Conservation (phyloP, 768 basidiomycete species). For the Boletus sp. region DNA sequence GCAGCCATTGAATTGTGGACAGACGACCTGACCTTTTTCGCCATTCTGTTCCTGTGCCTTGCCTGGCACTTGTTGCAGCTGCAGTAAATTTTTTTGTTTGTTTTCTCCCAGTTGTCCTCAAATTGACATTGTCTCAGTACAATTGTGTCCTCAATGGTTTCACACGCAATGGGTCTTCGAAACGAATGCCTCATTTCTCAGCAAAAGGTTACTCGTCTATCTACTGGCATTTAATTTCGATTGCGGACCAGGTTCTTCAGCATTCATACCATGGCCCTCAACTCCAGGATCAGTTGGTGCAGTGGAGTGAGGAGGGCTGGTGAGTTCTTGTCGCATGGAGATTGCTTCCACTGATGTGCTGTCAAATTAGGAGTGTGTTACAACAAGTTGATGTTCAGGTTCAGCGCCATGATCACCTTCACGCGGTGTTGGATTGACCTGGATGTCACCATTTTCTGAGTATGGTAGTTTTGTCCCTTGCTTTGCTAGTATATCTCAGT, state of each 20-base stretch:
- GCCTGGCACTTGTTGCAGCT: background rate
- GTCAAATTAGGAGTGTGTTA: background rate
- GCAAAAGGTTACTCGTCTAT: background rate
- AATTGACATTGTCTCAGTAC: background rate
- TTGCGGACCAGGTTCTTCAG: background rate
- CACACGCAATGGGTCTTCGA: background rate
- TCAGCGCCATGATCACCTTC: background rate
- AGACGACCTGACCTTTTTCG: background rate
- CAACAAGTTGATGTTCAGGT: background rate
- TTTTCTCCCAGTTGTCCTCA: background rate
- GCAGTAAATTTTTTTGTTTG: background rate
- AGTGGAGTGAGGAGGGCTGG: background rate
- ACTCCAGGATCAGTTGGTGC: background rate
- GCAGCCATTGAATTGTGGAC: background rate
- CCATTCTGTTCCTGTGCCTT: background rate
- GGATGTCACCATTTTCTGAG: too few relatives aligned
- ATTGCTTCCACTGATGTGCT: background rate
- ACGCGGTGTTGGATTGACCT: background rate
- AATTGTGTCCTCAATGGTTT: background rate
- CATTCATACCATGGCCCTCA: background rate
- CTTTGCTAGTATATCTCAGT: too few relatives aligned
- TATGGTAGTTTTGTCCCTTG: too few relatives aligned
- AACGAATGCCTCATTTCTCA: background rate
- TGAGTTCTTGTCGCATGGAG: background rate
- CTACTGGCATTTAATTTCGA: background rate